Conservation (phyloP, 305 asterid species). For the Caryopteris hybrid region DNA sequence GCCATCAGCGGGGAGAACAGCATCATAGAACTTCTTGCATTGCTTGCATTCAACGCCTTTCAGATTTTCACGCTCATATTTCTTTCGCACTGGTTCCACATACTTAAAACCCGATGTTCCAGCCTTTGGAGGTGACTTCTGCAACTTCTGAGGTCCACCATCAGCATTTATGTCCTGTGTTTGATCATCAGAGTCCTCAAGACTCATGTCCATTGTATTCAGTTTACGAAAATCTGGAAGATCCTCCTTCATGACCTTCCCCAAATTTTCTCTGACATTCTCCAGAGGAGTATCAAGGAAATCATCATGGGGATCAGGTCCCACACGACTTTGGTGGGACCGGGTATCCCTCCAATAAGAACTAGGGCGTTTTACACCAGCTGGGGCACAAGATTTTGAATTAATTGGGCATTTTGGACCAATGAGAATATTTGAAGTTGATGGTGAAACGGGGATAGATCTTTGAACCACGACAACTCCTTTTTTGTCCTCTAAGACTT, state of each 20-base stretch:
- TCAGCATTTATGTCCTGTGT: conserved; percentile 64
- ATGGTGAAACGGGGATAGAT: conserved; percentile 43
- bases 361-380: conserved; percentile 70
- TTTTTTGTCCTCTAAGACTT: conserved; percentile 27
- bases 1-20: conserved; percentile 57
- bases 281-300: conserved; percentile 91
- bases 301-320: conserved; percentile 87
- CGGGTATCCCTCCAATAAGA: conserved; percentile 95
- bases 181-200: conserved; percentile 62
- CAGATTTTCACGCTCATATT: conserved; percentile 69
- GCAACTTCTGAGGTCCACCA: conserved; percentile 33
- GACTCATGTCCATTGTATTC: conserved; percentile 26
- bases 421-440: conserved; percentile 32
- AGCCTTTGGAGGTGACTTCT: conserved; percentile 39
- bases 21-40: conserved; percentile 90
- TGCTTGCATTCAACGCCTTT: conserved; percentile 90
- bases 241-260: conserved; percentile 45
- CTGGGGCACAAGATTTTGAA: conserved; percentile 48
- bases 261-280: conserved; percentile 47
- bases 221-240: conserved; percentile 27
- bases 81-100: conserved; percentile 84
- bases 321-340: conserved; percentile 77
- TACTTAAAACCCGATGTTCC: conserved; percentile 61
- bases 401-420: conserved; percentile 36
- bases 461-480: conserved; percentile 28